These are phyloP conservation scores for Albizia julibrissin DNA, from an alignment of 306 rosid species.

Conservation along the genomic window DNA sequence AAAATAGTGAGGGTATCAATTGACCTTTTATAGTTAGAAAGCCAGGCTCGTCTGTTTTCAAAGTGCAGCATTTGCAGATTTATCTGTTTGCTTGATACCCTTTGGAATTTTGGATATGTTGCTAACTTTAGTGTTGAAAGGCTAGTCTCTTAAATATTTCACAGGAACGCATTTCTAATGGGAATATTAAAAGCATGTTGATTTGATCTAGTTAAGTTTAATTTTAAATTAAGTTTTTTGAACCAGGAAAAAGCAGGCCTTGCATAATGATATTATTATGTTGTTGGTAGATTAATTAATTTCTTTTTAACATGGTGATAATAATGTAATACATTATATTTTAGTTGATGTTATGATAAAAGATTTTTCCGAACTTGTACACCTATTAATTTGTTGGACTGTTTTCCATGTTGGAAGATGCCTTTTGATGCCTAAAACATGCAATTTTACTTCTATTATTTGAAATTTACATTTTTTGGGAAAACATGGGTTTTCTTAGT, in stretches of 20 bases:
- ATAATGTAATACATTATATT: background rate
- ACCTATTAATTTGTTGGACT: background rate
- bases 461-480: conserved; percentile 7
- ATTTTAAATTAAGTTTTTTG: conserved; percentile 3
- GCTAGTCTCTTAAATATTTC: background rate
- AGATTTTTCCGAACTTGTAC: background rate
- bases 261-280: background rate
- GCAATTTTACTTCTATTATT: conserved; percentile 9
- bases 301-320: background rate
- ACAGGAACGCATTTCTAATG: background rate
- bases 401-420: background rate
- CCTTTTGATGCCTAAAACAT: conserved; percentile 9
- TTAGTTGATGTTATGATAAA: background rate
- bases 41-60: background rate
- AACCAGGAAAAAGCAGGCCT: background rate
- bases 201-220: background rate
- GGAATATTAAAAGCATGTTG: background rate
- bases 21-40: background rate
- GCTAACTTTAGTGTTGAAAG: background rate
- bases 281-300: background rate
- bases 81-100: background rate
- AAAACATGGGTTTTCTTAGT: conserved; percentile 11
- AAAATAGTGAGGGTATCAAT: background rate
- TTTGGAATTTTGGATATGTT: background rate
- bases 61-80: background rate